Conservation (phyloP, 2,329 filamentous ascomycete species). For the Microcyclospora tardicrescens region DNA sequence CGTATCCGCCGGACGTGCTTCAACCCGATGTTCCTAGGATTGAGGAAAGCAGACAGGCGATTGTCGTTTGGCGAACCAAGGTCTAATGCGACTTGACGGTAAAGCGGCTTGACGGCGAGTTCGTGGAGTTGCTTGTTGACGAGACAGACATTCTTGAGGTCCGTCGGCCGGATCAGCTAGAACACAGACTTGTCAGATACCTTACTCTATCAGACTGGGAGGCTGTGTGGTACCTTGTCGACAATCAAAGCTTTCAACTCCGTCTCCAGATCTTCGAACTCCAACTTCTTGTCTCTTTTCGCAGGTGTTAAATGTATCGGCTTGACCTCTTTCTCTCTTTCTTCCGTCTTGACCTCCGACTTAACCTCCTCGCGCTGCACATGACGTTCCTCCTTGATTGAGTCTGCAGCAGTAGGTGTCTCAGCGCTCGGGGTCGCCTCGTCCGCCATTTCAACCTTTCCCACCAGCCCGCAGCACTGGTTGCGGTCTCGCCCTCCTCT, state of each 20-base stretch:
- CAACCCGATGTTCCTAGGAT: conserved; percentile 35
- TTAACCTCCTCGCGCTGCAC: too few relatives aligned
- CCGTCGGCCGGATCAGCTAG: conserved; percentile 34
- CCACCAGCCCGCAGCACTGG: too few relatives aligned
- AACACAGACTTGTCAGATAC: background rate
- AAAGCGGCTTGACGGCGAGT: conserved; percentile 33
- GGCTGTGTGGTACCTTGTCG: conserved; percentile 10
- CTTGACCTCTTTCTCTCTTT: too few relatives aligned
- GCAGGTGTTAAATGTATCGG: too few relatives aligned
- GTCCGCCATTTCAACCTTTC: too few relatives aligned
- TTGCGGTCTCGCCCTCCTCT: too few relatives aligned
- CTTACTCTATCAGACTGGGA: background rate
- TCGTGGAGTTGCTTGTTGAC: conserved; percentile 35
- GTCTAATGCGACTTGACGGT: conserved; percentile 35
- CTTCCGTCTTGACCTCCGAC: too few relatives aligned
- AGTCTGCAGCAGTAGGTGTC: too few relatives aligned
- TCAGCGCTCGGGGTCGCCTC: too few relatives aligned
- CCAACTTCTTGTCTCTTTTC: conserved; percentile 1
- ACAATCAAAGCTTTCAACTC: conserved; percentile 16
- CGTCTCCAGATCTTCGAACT: conserved; percentile 12
- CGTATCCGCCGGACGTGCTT: conserved; percentile 33
- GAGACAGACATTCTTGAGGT: conserved; percentile 36
- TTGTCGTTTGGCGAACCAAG: conserved; percentile 33
- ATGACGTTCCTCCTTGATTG: too few relatives aligned
- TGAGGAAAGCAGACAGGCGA: conserved; percentile 33